Percentiles rank a stretch among this genome's conserved stretches.
Evolutionary conservation across 441 rosid genomes (phyloP).

Genomic region (Gossypium gossypioides): DNA sequence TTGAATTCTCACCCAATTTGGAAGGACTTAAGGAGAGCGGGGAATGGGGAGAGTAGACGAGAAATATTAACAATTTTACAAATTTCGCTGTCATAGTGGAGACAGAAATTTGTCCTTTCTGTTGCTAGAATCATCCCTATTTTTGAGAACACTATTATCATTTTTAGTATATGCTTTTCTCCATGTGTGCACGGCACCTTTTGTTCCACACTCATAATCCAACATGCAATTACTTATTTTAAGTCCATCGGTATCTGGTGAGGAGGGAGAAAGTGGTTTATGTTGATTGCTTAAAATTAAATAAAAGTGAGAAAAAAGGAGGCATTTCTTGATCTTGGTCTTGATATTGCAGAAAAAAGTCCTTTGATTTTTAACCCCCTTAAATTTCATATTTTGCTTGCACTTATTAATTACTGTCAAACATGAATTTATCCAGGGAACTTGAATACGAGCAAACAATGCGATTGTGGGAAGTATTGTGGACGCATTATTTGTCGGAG

Average conservation of each 20-base stretch:
- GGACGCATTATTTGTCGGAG: slow-evolving; percentile 83
- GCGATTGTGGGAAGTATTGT: slow-evolving; percentile 89
- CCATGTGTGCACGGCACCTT: not conserved
- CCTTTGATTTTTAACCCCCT: not conserved
- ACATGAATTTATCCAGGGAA: slow-evolving; percentile 46
- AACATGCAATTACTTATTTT: not conserved
- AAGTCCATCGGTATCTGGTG: not conserved
- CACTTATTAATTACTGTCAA: not conserved
- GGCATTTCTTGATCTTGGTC: not conserved
- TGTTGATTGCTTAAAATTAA: not conserved
- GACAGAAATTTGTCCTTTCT: not conserved
- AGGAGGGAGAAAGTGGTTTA: not conserved
- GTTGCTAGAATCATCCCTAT: not conserved
- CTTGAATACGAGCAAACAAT: slow-evolving; percentile 71
- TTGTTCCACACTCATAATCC: not conserved
- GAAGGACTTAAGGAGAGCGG: not conserved
- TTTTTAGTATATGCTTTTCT: not conserved
- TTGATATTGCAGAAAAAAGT: not conserved
- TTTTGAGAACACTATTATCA: not conserved
- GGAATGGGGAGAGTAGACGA: not conserved
- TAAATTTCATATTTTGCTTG: not conserved
- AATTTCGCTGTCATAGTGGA: not conserved
- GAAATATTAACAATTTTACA: not conserved
- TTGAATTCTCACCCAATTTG: not conserved
- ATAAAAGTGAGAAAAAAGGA: not conserved